Evolutionary conservation across 2,329 filamentous ascomycete genomes (phyloP).

Genomic region (Colletotrichum sp.): DNA sequence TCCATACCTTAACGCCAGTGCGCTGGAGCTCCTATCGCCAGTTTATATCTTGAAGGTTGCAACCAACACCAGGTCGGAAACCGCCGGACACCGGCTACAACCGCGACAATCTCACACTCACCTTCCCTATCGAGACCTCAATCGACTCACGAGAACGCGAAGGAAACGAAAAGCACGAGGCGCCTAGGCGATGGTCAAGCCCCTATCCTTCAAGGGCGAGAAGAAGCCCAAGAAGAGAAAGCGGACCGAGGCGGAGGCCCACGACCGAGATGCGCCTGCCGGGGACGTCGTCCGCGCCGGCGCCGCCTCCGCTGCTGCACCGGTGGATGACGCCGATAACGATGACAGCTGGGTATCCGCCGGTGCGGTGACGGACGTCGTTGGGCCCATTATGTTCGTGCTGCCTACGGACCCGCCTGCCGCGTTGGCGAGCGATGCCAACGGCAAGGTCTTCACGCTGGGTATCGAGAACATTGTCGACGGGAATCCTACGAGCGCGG

Average conservation of each 20-base stretch:
- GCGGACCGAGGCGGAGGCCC: constrained; percentile 61
- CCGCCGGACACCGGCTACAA: constrained; percentile 7
- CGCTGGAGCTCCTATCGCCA: constrained; percentile 2
- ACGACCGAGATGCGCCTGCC: not conserved
- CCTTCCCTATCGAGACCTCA: constrained; percentile 1
- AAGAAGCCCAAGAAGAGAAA: constrained; percentile 95
- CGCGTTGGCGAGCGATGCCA: constrained; percentile 84
- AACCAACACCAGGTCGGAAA: not conserved
- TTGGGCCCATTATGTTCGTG: constrained; percentile 83
- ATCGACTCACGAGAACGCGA: not conserved
- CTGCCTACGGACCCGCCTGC: constrained; percentile 76
- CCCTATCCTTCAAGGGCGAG: constrained; percentile 95
- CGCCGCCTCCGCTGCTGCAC: constrained; percentile 19
- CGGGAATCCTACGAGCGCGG: constrained; percentile 79
- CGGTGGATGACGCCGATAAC: constrained; percentile 47
- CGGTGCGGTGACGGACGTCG: constrained; percentile 74
- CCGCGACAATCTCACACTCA: not conserved
- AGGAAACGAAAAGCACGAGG: not conserved
- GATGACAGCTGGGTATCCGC: constrained; percentile 95
- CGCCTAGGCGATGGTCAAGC: constrained; percentile 76
- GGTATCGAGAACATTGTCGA: constrained; percentile 89
- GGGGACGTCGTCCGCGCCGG: constrained; percentile 33
- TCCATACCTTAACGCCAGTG: not conserved
- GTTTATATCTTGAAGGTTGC: not conserved
- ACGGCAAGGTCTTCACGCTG: constrained; percentile 84